Evolutionary conservation across 108 stramenopile species (phyloP).

Genomic region (Nannochloropsis salina): DNA sequence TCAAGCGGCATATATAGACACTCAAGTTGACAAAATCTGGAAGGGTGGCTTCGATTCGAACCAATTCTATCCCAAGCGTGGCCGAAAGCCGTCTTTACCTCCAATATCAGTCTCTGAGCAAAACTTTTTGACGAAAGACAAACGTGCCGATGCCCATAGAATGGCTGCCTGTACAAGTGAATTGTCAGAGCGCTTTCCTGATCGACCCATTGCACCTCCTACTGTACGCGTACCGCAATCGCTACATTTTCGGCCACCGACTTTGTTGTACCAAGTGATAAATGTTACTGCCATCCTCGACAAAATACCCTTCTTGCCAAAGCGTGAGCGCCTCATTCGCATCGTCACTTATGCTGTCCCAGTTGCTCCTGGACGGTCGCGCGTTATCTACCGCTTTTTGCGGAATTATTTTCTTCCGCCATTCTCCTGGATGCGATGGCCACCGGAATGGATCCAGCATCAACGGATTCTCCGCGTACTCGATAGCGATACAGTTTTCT

Average conservation of each 20-base stretch:
- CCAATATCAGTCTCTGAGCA: background rate
- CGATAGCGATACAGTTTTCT: constrained; percentile 37
- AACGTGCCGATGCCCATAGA: background rate
- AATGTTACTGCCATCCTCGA: background rate
- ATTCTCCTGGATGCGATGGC: constrained; percentile 24
- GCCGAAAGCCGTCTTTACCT: background rate
- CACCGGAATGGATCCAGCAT: constrained; percentile 28
- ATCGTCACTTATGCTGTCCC: background rate
- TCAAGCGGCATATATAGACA: constrained; percentile 23
- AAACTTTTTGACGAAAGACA: background rate
- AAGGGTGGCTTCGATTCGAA: background rate
- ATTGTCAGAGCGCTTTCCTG: no score
- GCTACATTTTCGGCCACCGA: background rate
- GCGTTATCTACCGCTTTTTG: constrained; percentile 27
- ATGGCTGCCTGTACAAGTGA: no score
- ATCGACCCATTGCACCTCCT: background rate
- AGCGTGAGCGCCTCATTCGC: background rate
- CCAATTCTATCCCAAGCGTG: constrained; percentile 2
- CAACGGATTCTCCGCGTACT: constrained; percentile 28
- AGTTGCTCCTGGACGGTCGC: background rate
- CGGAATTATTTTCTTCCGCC: constrained; percentile 30
- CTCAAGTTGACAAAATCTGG: constrained; percentile 24
- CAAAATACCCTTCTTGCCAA: background rate
- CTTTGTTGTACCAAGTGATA: background rate
- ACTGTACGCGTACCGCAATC: background rate